These are phyloP conservation scores for Knoxia roxburghii DNA, from an alignment of 257 asterid genomes.

Conservation along the genomic window DNA sequence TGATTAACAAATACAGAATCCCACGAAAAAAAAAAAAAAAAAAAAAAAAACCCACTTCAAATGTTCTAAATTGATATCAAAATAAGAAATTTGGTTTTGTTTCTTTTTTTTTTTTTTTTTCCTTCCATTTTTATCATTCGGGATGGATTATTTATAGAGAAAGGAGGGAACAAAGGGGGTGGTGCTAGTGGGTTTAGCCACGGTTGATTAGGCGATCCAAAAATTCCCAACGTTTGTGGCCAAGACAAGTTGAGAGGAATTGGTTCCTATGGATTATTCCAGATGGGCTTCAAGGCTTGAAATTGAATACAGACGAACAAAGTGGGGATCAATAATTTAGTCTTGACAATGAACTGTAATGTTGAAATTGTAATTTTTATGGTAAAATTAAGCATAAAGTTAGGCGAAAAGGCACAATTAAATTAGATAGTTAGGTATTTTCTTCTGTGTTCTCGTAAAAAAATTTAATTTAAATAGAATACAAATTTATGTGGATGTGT, in stretches of 20 bases:
- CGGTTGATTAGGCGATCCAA: constrained; percentile 30
- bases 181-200: constrained; percentile 20
- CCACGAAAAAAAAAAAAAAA: no score
- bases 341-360: no score
- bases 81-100: not conserved
- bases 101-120: not conserved
- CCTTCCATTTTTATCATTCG: not conserved
- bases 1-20: no score
- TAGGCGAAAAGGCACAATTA: no score
- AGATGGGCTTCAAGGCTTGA: constrained; percentile 8
- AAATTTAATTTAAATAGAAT: no score
- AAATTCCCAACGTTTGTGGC: constrained; percentile 45
- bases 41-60: no score
- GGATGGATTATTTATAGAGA: constrained; percentile 16
- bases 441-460: no score
- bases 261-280: constrained; percentile 23
- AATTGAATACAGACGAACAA: constrained; percentile 8
- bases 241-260: constrained; percentile 19
- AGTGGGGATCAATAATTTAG: constrained; percentile 13
- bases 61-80: no score
- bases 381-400: no score
- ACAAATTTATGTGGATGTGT: no score
- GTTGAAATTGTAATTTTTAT: no score
- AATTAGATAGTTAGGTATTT: no score
- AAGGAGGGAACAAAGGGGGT: not conserved